phyloP scores from a whole-genome alignment of 306 rosid species.

The Aeschynomene evenia region DNA sequence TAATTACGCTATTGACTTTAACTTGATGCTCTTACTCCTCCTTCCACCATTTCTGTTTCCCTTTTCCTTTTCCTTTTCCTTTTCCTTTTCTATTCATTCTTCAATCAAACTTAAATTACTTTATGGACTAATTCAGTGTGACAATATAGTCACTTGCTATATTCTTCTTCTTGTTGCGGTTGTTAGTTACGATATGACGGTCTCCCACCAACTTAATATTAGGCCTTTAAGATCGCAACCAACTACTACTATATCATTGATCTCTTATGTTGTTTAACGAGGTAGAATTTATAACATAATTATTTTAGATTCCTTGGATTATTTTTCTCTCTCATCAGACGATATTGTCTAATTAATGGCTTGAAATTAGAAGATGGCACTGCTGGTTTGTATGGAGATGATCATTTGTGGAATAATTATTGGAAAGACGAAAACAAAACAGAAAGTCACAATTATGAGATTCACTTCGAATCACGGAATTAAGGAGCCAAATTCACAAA shows the following conservation, averaged over 20 bases:
- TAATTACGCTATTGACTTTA: constrained; percentile 20
- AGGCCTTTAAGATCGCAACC: constrained; percentile 25
- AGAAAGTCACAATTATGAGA: constrained; percentile 10
- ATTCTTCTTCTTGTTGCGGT: neutral
- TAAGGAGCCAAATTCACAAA: neutral
- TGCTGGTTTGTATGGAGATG: neutral
- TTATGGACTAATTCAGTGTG: neutral
- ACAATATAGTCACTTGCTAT: neutral
- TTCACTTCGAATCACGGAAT: constrained; percentile 31
- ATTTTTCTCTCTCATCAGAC: neutral
- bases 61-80: no score
- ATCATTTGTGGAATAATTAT: constrained; percentile 6
- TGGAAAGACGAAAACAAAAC: constrained; percentile 14
- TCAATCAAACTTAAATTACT: neutral
- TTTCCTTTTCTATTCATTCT: neutral
- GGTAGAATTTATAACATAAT: no score
- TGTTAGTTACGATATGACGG: constrained; percentile 29
- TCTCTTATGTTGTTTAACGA: neutral
- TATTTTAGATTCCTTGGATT: neutral
- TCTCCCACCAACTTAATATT: constrained; percentile 26
- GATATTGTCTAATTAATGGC: neutral
- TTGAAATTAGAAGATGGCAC: neutral
- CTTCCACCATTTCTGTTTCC: neutral
- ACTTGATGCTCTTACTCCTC: neutral
- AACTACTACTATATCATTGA: constrained; percentile 6